phyloP scores from a whole-genome alignment of 2,329 filamentous ascomycete genomes.

The Venturiaceae sp. region DNA sequence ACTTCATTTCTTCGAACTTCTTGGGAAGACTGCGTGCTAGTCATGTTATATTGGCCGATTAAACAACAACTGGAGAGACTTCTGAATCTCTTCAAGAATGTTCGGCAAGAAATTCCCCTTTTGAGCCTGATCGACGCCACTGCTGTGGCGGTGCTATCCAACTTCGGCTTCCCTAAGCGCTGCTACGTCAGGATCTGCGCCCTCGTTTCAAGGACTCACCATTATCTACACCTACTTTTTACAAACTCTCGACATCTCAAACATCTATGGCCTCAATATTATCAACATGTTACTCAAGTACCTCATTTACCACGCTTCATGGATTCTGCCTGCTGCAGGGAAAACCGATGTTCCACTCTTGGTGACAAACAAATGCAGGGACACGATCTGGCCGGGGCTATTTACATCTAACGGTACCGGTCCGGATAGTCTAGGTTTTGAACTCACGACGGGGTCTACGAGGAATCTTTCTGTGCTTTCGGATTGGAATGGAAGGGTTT shows the following conservation, averaged over 20 bases:
- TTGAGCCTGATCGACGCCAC: too few species aligned
- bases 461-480: constrained; percentile 55
- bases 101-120: too few species aligned
- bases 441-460: constrained; percentile 48
- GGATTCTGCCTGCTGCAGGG: background rate
- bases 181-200: background rate
- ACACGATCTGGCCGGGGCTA: constrained; percentile 68
- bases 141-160: background rate
- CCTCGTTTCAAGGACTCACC: background rate
- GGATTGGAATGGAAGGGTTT: constrained; percentile 73
- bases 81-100: too few species aligned
- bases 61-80: too few species aligned
- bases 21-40: too few species aligned
- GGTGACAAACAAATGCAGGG: constrained; percentile 62
- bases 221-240: background rate
- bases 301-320: background rate
- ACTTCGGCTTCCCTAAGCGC: background rate
- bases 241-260: background rate
- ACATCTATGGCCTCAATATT: background rate
- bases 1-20: too few species aligned
- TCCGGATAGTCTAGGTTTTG: constrained; percentile 59
- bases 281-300: background rate
- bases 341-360: constrained; percentile 40
- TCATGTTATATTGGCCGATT: too few species aligned
- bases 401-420: constrained; percentile 62